A percentile compares a stretch with the other conserved stretches of the same genome.
Conservation (phyloP, 768 basidiomycete species). For the Suillus bovinus region DNA sequence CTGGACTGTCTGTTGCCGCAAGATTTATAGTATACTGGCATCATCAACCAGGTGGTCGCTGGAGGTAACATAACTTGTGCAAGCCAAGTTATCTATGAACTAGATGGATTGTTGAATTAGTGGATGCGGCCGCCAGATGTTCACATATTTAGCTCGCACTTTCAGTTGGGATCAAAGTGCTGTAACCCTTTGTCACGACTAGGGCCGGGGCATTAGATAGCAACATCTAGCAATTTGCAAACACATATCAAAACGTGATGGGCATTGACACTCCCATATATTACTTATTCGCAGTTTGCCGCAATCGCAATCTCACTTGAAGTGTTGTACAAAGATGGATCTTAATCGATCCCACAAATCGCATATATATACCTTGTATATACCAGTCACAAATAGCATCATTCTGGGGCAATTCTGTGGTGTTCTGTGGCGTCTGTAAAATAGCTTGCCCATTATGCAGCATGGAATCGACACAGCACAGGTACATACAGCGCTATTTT, state of each 20-base stretch:
- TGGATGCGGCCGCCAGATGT: background rate
- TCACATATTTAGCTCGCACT: background rate
- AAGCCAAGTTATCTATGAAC: background rate
- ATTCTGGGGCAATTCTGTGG: no score
- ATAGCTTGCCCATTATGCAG: background rate
- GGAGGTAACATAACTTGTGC: background rate
- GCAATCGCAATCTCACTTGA: background rate
- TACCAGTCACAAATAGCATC: no score
- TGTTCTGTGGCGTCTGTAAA: background rate
- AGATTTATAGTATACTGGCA: no score
- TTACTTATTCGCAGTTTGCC: background rate
- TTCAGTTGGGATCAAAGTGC: background rate
- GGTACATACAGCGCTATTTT: background rate
- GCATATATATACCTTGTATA: conserved; percentile 1
- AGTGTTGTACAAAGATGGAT: background rate
- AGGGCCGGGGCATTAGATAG: background rate
- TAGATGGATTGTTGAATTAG: background rate
- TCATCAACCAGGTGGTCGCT: background rate
- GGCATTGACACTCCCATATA: background rate
- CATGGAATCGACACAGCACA: background rate
- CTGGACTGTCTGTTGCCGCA: background rate
- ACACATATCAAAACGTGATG: background rate
- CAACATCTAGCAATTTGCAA: background rate
- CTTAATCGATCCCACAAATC: background rate
- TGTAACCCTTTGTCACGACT: background rate